phyloP scores from a whole-genome alignment of 352 stramenopile genomes.

The Globisporangium nodosum region DNA sequence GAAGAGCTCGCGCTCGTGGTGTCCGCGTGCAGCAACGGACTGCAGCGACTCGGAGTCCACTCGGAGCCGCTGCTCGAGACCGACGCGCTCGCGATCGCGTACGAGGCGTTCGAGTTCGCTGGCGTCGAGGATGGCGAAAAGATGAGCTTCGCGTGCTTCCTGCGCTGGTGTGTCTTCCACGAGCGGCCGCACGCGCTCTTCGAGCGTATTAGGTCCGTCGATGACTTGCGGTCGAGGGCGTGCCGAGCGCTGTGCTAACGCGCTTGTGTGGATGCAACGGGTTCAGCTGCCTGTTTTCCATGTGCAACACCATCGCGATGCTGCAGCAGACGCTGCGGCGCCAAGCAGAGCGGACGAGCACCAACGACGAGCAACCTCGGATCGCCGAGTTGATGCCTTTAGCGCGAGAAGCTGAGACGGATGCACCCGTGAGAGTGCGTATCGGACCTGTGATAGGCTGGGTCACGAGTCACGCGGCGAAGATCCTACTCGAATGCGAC shows the following conservation, averaged over 20 bases:
- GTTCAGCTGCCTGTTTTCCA: slow-evolving; percentile 40
- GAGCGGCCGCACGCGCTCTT: slow-evolving; percentile 50
- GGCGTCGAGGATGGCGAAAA: slow-evolving; percentile 57
- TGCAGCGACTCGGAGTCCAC: slow-evolving; percentile 31
- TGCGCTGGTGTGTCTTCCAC: slow-evolving; percentile 66
- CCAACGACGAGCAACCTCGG: not conserved
- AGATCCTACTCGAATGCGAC: slow-evolving; percentile 39
- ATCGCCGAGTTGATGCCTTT: not conserved
- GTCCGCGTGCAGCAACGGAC: slow-evolving; percentile 37
- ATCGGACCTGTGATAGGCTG: slow-evolving; percentile 41
- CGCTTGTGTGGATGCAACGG: not conserved
- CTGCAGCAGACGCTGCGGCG: slow-evolving; percentile 27
- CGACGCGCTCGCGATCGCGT: slow-evolving; percentile 51
- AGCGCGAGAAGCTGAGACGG: not conserved
- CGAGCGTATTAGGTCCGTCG: slow-evolving; percentile 34
- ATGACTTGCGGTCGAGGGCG: too few species aligned
- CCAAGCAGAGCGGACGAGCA: slow-evolving; percentile 2
- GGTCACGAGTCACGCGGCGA: slow-evolving; percentile 21
- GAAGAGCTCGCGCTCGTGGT: slow-evolving; percentile 64
- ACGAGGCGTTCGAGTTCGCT: slow-evolving; percentile 63
- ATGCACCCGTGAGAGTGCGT: slow-evolving; percentile 4
- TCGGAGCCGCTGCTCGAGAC: slow-evolving; percentile 22
- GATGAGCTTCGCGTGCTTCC: slow-evolving; percentile 60
- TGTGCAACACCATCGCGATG: slow-evolving; percentile 24
- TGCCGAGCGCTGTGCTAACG: not conserved